Conservation (phyloP, 148 eudicot genomes). For the Vaccinium vitisidaea region DNA sequence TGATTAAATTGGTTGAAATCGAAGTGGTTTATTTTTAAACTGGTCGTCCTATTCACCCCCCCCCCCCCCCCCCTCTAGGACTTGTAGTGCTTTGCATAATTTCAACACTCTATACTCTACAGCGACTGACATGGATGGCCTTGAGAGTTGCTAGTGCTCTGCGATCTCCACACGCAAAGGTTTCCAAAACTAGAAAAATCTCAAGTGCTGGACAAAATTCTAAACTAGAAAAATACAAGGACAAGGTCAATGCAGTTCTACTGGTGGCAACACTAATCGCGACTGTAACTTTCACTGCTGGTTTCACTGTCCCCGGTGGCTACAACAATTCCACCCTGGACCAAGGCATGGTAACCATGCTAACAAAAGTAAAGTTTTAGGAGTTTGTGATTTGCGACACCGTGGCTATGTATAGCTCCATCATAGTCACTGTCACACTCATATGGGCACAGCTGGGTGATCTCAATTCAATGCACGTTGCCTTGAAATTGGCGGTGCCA, state of each 20-base stretch:
- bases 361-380: not conserved
- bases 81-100: too few relatives aligned
- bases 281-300: not conserved
- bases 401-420: not conserved
- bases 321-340: not conserved
- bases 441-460: slow-evolving; percentile 49
- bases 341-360: not conserved
- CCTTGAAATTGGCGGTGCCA: slow-evolving; percentile 7
- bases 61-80: too few relatives aligned
- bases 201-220: not conserved
- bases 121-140: not conserved
- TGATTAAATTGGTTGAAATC: too few relatives aligned
- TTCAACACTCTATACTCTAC: not conserved
- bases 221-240: slow-evolving; percentile 18
- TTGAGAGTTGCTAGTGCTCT: not conserved
- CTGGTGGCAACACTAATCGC: slow-evolving; percentile 30
- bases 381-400: not conserved
- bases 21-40: too few relatives aligned
- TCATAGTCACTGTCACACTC: slow-evolving; percentile 32
- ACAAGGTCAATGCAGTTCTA: slow-evolving; percentile 28
- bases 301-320: not conserved
- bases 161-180: not conserved
- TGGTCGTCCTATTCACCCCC: too few relatives aligned
- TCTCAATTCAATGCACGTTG: slow-evolving; percentile 11
- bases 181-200: not conserved